Evolutionary conservation across 2,329 filamentous ascomycete genomes (phyloP).

Genomic region (Metarhizium album): DNA sequence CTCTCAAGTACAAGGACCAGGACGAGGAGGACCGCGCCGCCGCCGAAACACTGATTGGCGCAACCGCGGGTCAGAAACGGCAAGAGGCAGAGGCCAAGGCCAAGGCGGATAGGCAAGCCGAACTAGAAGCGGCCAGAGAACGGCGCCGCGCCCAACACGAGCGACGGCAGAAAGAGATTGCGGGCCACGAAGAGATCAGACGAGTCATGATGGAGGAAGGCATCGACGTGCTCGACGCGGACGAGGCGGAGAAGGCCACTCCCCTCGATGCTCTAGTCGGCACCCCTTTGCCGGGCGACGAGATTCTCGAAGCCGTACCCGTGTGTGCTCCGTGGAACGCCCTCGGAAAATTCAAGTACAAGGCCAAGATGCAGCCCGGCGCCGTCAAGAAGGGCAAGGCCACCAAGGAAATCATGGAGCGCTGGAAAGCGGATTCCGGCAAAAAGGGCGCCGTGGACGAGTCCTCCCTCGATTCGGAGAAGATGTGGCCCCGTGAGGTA

Average conservation of each 20-base stretch:
- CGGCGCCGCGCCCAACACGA: slow-evolving; percentile 73
- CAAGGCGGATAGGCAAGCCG: slow-evolving; percentile 56
- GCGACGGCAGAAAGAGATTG: slow-evolving; percentile 62
- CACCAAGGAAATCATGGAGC: slow-evolving; percentile 76
- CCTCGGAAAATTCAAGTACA: slow-evolving; percentile 71
- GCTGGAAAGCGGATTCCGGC: slow-evolving; percentile 59
- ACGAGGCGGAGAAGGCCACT: slow-evolving; percentile 41
- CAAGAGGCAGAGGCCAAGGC: slow-evolving; percentile 57
- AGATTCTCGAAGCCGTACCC: slow-evolving; percentile 58
- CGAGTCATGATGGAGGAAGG: slow-evolving; percentile 49
- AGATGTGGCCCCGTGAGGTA: slow-evolving; percentile 76
- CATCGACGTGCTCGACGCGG: slow-evolving; percentile 48
- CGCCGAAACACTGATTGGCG: slow-evolving; percentile 79
- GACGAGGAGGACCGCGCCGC: slow-evolving; percentile 85
- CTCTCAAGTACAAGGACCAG: slow-evolving; percentile 83
- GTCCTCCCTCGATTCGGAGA: slow-evolving; percentile 51
- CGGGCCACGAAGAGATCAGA: slow-evolving; percentile 64
- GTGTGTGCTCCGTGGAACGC: slow-evolving; percentile 57
- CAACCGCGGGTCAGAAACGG: slow-evolving; percentile 54
- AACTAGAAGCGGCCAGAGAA: slow-evolving; percentile 59
- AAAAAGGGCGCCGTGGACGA: slow-evolving; percentile 53
- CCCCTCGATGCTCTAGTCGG: slow-evolving; percentile 65
- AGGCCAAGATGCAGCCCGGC: slow-evolving; percentile 88
- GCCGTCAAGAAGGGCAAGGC: slow-evolving; percentile 88
- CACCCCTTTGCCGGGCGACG: slow-evolving; percentile 68